Evolutionary conservation across 164 flowering plant species (phyloP).

Genomic region (Santalum album): DNA sequence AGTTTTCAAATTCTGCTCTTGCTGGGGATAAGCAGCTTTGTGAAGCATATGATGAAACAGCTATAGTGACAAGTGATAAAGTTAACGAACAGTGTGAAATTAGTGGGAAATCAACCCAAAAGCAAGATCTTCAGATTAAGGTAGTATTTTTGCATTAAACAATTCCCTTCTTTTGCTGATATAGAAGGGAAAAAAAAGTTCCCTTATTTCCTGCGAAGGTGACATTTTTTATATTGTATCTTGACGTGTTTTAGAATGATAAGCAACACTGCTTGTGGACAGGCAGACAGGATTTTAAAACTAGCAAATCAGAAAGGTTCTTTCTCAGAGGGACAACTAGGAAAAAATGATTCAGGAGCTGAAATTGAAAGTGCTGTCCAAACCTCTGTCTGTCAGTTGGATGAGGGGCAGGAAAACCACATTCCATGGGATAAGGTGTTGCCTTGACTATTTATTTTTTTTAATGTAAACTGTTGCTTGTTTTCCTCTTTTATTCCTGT

Average conservation of each 20-base stretch:
- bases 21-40: constrained; percentile 8
- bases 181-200: too few relatives aligned
- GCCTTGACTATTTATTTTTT: background rate
- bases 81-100: constrained; percentile 6
- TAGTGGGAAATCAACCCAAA: constrained; percentile 8
- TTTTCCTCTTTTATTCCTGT: background rate
- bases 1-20: constrained; percentile 4
- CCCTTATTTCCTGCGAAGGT: too few relatives aligned
- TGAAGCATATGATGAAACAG: constrained; percentile 9
- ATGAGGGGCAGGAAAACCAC: background rate
- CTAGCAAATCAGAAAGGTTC: constrained; percentile 6
- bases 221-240: too few relatives aligned
- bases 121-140: constrained; percentile 16
- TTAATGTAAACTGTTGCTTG: background rate
- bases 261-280: background rate
- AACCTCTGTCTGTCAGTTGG: too few relatives aligned
- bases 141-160: constrained; percentile 9
- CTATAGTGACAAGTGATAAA: constrained; percentile 3
- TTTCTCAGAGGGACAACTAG: constrained; percentile 2
- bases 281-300: constrained; percentile 9
- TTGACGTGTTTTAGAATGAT: too few relatives aligned
- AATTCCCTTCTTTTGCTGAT: background rate
- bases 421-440: constrained; percentile 9
- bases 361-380: constrained; percentile 5
- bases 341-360: constrained; percentile 9